Evolutionary conservation across 164 flowering plant species (phyloP), one percentile per base, ranked within the genome.

Genomic region (Annona cherimola): DNA sequence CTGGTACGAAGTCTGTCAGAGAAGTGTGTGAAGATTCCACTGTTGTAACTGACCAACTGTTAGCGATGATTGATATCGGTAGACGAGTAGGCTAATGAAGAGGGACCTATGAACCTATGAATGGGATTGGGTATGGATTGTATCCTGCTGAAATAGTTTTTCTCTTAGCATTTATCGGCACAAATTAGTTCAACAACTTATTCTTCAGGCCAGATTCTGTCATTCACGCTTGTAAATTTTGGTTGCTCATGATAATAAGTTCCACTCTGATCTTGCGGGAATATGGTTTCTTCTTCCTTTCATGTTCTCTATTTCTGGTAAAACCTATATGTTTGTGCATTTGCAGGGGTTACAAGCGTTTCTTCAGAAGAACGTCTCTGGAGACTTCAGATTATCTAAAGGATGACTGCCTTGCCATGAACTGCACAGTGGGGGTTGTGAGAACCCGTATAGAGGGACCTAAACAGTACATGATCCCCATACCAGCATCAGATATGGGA

Each of bases 381-480:
- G 98, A 92, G 78, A 69, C 84, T 63, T 94, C 98, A 4, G 93
- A 89, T 67, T 94, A 74, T 75, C 70, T 94, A 62, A 94, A 86
- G 83, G 93, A 90, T 81, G 97, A 94, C 79, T 87, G 91, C 76
- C 92, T 94, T 71, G 70, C 85, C 14, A 78, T 94, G 89, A 83
- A 83, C 76, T 94, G 98, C 79, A 89, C 93, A 45, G 97, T 94
- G 68, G 98, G 98, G 67, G 94, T 94, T 74, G 98, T 94, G 42
- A 87, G 86, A 83, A 85, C 80, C 64, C 91, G 90, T 46, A 79
- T 80, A 57, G 92, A 90, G 81, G 84, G 88, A 7, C 92, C 91
- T 14, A 89, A 85, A 78, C 84, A 76, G 11, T 84, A 78, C 69
- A 63, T 55, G 4, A 83, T 94, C 46, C 19, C 82, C 12, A 68